These are phyloP conservation scores for Coemansia erecta DNA, from an alignment of 192 early-diverging fungal genomes.

Conservation along the genomic window DNA sequence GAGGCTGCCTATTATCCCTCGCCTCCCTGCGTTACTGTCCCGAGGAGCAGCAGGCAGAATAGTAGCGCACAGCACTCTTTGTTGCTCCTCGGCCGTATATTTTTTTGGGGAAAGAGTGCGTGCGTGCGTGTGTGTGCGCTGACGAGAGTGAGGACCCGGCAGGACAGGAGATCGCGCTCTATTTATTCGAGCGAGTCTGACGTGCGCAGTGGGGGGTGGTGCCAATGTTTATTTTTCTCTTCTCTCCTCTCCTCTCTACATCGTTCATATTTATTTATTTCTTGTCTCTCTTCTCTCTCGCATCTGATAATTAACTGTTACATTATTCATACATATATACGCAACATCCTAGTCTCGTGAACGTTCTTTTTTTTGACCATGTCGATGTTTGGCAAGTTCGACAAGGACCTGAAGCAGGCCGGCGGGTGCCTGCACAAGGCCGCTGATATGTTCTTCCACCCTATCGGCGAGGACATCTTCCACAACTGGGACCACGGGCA, in stretches of 20 bases:
- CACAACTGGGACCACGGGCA: slow-evolving; percentile 53
- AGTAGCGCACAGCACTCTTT: too few relatives aligned
- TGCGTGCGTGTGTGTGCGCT: too few relatives aligned
- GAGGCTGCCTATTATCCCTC: too few relatives aligned
- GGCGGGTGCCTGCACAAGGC: slow-evolving; percentile 53
- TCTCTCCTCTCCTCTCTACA: neutral
- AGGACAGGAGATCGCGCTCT: too few relatives aligned
- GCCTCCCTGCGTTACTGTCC: too few relatives aligned
- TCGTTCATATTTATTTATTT: slow-evolving; percentile 5
- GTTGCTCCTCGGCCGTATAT: too few relatives aligned
- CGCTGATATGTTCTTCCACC: slow-evolving; percentile 55
- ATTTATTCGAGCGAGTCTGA: too few relatives aligned
- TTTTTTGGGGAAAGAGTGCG: too few relatives aligned
- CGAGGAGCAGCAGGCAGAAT: too few relatives aligned
- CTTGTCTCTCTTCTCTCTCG: neutral
- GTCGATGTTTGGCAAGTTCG: slow-evolving; percentile 53
- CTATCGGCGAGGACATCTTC: slow-evolving; percentile 51
- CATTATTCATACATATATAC: slow-evolving; percentile 1
- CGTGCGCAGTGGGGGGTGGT: too few relatives aligned
- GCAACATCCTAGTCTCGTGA: neutral
- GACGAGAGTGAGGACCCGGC: too few relatives aligned
- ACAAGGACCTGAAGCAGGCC: slow-evolving; percentile 53
- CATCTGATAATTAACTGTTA: slow-evolving; percentile 1
- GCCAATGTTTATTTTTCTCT: neutral
- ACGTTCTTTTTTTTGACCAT: slow-evolving; percentile 21